These are phyloP conservation scores for Neurospora sp. DNA, from an alignment of 495 filamentous ascomycete genomes.

Conservation along the genomic window DNA sequence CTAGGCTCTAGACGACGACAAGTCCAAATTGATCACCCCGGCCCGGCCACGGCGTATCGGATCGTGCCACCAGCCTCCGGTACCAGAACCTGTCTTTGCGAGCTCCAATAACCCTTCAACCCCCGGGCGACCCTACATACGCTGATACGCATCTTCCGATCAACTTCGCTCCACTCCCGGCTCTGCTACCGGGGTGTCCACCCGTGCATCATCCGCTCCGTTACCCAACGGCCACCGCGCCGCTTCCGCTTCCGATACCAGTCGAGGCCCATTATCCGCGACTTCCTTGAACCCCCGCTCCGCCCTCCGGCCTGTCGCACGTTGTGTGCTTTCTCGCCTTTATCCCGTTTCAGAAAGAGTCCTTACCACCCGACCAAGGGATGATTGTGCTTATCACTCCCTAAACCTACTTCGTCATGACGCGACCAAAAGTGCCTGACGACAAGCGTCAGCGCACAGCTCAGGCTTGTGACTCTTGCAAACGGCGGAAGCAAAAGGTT, in stretches of 20 bases:
- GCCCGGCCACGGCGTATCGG: slow-evolving; percentile 17
- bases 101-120: slow-evolving; percentile 3
- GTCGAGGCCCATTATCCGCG: slow-evolving; percentile 5
- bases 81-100: slow-evolving; percentile 1
- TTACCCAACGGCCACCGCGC: slow-evolving; percentile 11
- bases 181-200: slow-evolving; percentile 21
- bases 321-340: slow-evolving; percentile 6
- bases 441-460: slow-evolving; percentile 56
- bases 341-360: slow-evolving; percentile 1
- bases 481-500: slow-evolving; percentile 69
- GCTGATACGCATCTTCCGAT: slow-evolving; percentile 21
- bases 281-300: slow-evolving; percentile 4
- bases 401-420: slow-evolving; percentile 35
- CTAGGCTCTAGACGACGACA: neutral
- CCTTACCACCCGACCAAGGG: slow-evolving; percentile 24
- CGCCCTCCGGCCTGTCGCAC: slow-evolving; percentile 15
- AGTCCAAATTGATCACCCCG: neutral
- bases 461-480: slow-evolving; percentile 68
- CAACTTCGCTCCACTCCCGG: slow-evolving; percentile 15
- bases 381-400: slow-evolving; percentile 14
- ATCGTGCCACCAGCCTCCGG: slow-evolving; percentile 21
- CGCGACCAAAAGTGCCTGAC: slow-evolving; percentile 52
- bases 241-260: slow-evolving; percentile 20
- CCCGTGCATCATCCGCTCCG: slow-evolving; percentile 28
- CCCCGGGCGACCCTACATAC: neutral